phyloP scores from a whole-genome alignment of 768 basidiomycete genomes.

The Rhizopogon sp. region DNA sequence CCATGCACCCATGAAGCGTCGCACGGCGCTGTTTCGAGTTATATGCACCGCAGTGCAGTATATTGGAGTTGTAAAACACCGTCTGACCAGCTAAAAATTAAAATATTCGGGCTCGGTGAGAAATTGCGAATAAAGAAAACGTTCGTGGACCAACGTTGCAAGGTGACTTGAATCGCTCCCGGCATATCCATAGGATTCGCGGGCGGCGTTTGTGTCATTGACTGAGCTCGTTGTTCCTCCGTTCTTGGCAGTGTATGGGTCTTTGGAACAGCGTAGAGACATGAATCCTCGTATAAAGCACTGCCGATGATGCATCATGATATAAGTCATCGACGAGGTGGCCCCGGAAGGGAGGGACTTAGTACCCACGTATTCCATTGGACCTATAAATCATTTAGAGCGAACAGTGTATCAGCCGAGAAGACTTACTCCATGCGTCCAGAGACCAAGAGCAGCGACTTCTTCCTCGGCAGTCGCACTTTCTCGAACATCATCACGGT shows the following conservation, averaged over 20 bases:
- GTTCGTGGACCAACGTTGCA: slow-evolving; percentile 42
- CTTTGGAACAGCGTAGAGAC: slow-evolving; percentile 66
- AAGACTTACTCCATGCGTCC: slow-evolving; percentile 61
- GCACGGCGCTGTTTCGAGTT: slow-evolving; percentile 42
- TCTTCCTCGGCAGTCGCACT: slow-evolving; percentile 59
- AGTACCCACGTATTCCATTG: slow-evolving; percentile 76
- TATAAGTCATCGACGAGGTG: neutral
- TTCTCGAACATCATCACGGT: slow-evolving; percentile 69
- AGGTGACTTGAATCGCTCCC: slow-evolving; percentile 47
- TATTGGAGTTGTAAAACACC: slow-evolving; percentile 78
- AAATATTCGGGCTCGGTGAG: neutral
- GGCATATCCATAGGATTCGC: slow-evolving; percentile 66
- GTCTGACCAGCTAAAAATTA: slow-evolving; percentile 56
- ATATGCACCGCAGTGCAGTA: slow-evolving; percentile 72
- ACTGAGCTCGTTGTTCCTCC: slow-evolving; percentile 51
- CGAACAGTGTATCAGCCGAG: neutral
- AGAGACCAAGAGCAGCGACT: slow-evolving; percentile 44
- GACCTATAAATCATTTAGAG: slow-evolving; percentile 34
- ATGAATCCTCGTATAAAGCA: slow-evolving; percentile 63
- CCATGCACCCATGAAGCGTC: slow-evolving; percentile 69
- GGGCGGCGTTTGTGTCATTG: slow-evolving; percentile 46
- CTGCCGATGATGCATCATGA: slow-evolving; percentile 27
- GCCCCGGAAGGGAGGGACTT: neutral
- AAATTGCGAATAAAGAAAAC: neutral
- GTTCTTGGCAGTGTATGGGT: slow-evolving; percentile 59